Base-by-base conservation (phyloP, 768 basidiomycete genomes). In the Phaeotremella fagi region DNA sequence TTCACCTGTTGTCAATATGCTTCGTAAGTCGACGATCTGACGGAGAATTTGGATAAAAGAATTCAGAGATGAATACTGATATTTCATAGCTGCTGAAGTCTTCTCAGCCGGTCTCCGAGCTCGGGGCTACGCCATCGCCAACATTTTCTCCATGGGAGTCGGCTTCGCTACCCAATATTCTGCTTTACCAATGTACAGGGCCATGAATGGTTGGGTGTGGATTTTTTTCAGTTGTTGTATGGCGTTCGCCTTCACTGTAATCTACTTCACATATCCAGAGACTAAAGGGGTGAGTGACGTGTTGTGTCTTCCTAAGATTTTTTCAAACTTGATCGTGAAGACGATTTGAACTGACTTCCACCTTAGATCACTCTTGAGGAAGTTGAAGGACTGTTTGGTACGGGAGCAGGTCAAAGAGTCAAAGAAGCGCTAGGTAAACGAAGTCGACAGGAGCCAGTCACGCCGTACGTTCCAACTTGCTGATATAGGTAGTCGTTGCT, bases 111-210 rank as follows among this genome's bases (percentile, higher is more conserved):
- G 62, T 36, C 59, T 64, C 12, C 33, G 62, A 23, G 62, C 62
- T 15, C 31, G 62, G 23, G 62, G 62, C 9, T 64, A 64, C 44
- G 62, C 62, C 2, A 64, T 64, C 20, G 51, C 62, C 26, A 64
- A 64, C 51, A 47, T 64, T 52, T 60, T 60, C 23, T 64, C 62
- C 4, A 64, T 64, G 62, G 62, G 52, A 15, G 52, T 64, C 9
- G 62, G 62, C 6, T 60, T 64, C 36, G 62, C 62, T 11, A 64
- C 62, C 1, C 62, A 64, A 33, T 64, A 64, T 31, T 64, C 62
- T 20, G 62, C 62, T 42, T 37, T 64, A 23, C 62, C 62, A 15
- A 64, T 64, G 62, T 64, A 64, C 41, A 36, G 62, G 14, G 50
- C 45, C 41, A 64, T 64, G 62, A 48, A 60, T 45, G 62, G 62